These are phyloP conservation scores for Fremontodendron californicum DNA, from an alignment of 345 rosid species.

Conservation along the genomic window DNA sequence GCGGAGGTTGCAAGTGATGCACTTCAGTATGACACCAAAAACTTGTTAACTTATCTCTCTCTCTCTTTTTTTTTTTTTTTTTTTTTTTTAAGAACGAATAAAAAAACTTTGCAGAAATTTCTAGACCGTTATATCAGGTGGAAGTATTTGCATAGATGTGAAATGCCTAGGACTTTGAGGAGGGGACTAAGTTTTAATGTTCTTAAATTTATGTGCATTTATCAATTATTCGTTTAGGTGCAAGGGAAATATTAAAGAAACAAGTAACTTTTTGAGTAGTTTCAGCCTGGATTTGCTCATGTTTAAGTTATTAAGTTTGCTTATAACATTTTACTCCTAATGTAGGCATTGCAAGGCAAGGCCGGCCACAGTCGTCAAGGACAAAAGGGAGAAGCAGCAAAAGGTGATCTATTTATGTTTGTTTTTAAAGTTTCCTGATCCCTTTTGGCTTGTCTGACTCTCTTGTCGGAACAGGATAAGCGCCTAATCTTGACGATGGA, in stretches of 20 bases:
- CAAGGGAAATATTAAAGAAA: not conserved
- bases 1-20: conserved; percentile 92
- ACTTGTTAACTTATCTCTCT: not conserved
- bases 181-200: not conserved
- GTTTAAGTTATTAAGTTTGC: not conserved
- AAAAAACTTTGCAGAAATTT: not conserved
- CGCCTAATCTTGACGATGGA: conserved; percentile 86
- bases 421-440: not conserved
- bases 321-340: not conserved
- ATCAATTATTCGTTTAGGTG: not conserved
- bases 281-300: not conserved
- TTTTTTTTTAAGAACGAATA: not conserved
- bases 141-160: not conserved
- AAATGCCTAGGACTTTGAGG: not conserved
- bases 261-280: not conserved
- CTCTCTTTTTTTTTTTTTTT: no score
- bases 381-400: conserved; percentile 86
- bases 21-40: conserved; percentile 53
- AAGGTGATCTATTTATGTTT: conserved; percentile 47
- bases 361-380: conserved; percentile 73
- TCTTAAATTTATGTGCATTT: not conserved
- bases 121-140: not conserved
- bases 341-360: conserved; percentile 78
- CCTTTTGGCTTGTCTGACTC: conserved; percentile 7
- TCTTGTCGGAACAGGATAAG: conserved; percentile 59